phyloP scores from a whole-genome alignment of 2,329 filamentous ascomycete genomes.

The Fusarium guadeloupense region DNA sequence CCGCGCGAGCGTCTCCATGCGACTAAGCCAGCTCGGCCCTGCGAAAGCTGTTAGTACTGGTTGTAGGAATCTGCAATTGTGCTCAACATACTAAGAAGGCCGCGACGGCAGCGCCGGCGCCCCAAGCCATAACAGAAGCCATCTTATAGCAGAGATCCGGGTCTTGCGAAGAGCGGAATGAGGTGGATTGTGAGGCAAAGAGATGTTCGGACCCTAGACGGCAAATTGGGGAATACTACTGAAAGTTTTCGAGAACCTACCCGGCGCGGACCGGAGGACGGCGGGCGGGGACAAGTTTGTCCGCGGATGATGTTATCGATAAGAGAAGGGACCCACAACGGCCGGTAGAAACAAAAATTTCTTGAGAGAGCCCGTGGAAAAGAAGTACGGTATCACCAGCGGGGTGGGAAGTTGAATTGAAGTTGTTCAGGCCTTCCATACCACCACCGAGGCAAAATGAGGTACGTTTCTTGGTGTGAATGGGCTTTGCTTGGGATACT shows the following conservation, averaged over 20 bases:
- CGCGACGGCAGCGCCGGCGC: conserved; percentile 60
- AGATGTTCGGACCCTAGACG: conserved; percentile 23
- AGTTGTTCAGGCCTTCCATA: conserved; percentile 40
- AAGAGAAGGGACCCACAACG: conserved; percentile 14
- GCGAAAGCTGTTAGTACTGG: conserved; percentile 24
- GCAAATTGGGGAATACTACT: conserved; percentile 26
- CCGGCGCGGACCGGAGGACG: conserved; percentile 40
- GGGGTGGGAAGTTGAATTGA: conserved; percentile 42
- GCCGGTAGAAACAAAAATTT: conserved; percentile 39
- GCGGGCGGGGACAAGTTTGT: conserved; percentile 27
- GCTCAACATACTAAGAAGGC: conserved; percentile 58
- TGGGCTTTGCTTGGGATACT: background rate
- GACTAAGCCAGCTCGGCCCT: conserved; percentile 93
- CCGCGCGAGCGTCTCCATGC: conserved; percentile 85
- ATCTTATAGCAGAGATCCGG: conserved; percentile 40
- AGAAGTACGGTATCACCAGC: conserved; percentile 39
- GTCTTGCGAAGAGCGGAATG: background rate
- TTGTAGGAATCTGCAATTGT: background rate
- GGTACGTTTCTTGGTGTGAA: conserved; percentile 26
- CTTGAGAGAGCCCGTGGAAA: conserved; percentile 22
- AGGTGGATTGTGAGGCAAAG: conserved; percentile 14
- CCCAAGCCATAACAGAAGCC: conserved; percentile 57
- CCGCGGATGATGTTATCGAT: conserved; percentile 39
- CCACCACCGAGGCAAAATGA: conserved; percentile 42
- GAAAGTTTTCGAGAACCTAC: conserved; percentile 42